Evolutionary conservation across 2,329 filamentous ascomycete genomes (phyloP).

Genomic region (Ceratocystis cubensis): DNA sequence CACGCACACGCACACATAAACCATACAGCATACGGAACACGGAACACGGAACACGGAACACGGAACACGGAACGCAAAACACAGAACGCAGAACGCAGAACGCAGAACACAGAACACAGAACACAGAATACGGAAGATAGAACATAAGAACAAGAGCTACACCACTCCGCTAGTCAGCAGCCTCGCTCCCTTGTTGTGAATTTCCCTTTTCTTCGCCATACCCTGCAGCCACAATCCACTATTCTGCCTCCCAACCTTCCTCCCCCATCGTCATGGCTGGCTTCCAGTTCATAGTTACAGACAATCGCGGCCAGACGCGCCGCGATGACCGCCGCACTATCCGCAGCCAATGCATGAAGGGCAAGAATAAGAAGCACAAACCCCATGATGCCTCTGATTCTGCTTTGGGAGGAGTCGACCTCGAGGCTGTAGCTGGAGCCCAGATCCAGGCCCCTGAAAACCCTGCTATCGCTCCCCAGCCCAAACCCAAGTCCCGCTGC

Average conservation of each 20-base stretch:
- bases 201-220: no score
- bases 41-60: no score
- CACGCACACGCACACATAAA: neutral
- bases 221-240: neutral
- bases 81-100: no score
- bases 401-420: neutral
- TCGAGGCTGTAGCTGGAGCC: neutral
- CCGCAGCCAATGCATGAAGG: conserved; percentile 21
- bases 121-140: no score
- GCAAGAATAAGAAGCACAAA: conserved; percentile 19
- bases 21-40: no score
- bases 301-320: conserved; percentile 21
- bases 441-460: neutral
- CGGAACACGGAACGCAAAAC: no score
- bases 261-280: conserved; percentile 12
- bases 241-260: neutral
- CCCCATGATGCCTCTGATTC: neutral
- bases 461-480: neutral
- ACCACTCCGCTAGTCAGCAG: no score
- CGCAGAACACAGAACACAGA: no score
- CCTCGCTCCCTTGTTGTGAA: no score
- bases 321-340: conserved; percentile 20
- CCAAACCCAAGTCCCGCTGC: neutral
- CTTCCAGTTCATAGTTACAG: conserved; percentile 22
- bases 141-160: no score